Base-by-base conservation (phyloP, 345 rosid genomes). In the Camelina neglecta region DNA sequence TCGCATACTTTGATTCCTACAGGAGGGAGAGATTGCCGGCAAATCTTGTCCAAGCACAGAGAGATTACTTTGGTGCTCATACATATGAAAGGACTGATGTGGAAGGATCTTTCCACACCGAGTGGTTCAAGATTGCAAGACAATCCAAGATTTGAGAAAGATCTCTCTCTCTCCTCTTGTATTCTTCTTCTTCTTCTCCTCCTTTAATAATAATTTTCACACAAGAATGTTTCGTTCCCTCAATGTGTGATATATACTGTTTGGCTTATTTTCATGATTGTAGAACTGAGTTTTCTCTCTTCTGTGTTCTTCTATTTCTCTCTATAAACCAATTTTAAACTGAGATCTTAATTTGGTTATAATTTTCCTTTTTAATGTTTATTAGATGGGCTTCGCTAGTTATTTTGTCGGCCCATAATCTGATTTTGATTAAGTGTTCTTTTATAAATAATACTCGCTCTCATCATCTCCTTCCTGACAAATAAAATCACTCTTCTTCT, bases 31-130 rank as follows among this genome's bases (percentile, higher is more conserved):
- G 94, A 53, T 65, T 92, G 83, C 97, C 99, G 0, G 97, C 99
- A 33, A 95, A 95, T 83, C 83, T 95, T 72, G 97, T 95, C 42
- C 99, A 95, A 83, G 99, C 99, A 44, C 99, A 95, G 69, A 75
- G 97, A 58, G 99, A 95, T 56, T 95, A 92, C 69, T 95, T 95
- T 71, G 99, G 97, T 23, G 99, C 99, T 66, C 99, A 95, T 73
- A 95, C 99, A 6, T 95, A 95, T 74, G 99, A 95, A 70, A 86
- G 99, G 87, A 79, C 83, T 71, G 99, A 95, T 72, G 59, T 85
- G 67, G 96, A 92, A 72, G 99, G 99, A 41, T 81, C 96, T 50
- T 95, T 89, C 91, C 97, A 95, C 44, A 92, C 97, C 0, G 99
- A 95, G 75, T 95, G 99, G 99, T 94, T 90, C 86, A 94, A 94